Conservation (phyloP, 192 early-diverging fungal genomes). For the Rhizophagus sp. region DNA sequence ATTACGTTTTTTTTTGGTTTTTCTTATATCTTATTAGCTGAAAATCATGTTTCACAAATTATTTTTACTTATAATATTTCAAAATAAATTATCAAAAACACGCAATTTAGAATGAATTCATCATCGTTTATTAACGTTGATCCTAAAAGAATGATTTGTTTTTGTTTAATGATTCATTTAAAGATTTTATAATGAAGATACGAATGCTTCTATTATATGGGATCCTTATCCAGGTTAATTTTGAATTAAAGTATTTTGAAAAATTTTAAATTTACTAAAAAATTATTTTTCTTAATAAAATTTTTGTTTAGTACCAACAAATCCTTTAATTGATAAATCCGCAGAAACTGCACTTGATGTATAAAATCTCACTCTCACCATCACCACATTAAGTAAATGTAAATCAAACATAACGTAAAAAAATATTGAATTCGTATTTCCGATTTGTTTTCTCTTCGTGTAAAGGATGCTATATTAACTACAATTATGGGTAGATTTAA, state of each 20-base stretch:
- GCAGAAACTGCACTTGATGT: conserved; percentile 22
- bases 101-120: no score
- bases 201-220: conserved; percentile 23
- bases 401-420: no score
- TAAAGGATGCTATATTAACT: conserved; percentile 29
- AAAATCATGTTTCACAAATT: no score
- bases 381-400: neutral
- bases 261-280: neutral
- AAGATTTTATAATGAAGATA: conserved; percentile 27
- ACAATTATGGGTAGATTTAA: conserved; percentile 26
- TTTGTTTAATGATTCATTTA: no score
- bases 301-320: neutral
- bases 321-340: conserved; percentile 28
- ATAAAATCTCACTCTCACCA: neutral
- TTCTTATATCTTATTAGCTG: no score
- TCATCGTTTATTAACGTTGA: no score
- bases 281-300: neutral
- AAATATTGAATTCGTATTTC: no score
- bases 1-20: no score
- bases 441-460: conserved; percentile 9
- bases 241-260: neutral
- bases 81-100: no score
- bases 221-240: conserved; percentile 25
- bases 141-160: no score
- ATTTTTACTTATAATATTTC: no score